Evolutionary conservation across 2,329 filamentous ascomycete genomes (phyloP), one percentile per base, ranked within the genome.

Genomic region (Onygenales sp.): DNA sequence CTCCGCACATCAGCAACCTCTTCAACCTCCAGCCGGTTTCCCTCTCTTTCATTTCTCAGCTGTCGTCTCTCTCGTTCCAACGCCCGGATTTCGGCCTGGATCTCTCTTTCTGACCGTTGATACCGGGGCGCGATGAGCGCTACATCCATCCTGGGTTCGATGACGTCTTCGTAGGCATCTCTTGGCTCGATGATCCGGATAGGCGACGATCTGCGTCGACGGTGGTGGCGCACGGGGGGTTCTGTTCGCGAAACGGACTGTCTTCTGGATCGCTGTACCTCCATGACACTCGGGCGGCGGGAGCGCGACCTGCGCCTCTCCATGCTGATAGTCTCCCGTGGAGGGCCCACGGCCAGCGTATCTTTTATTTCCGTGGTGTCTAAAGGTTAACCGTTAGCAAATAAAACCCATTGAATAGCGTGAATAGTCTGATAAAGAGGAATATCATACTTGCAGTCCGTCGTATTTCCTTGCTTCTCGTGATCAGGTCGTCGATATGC

Each of bases 401-500:
- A 31, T 21, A 21, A 44, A 46, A 49, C 49, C n/a, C 14, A 52
- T 17, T 17, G 45, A 42, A n/a, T 17, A 10, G 32, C 45, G 21
- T 13, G 36, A 13, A 56, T 51, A 52, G 31, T 37, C 27, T 14
- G 13, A 31, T 31, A 1, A 32, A 27, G 4, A 39, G 36, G 11
- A 11, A 21, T 10, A 8, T 32, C 17, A 13, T 43, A 55, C 55
- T 52, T 57, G 69, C 67, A 63, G 60, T 70, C 66, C 63, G 63
- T 54, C 62, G 65, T 52, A 70, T 65, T 34, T 86, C 83, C 63
- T 90, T 87, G 68, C 88, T 94, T 45, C 47, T 76, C 62, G 83
- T 85, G 62, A 96, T 86, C 44, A 96, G 78, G 63, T 94, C 87
- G 61, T 96, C 90, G 58, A 96, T 96, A 62, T 95, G 89, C 14